phyloP scores from a whole-genome alignment of 139 green algal genomes.

The Tetratostichococcus sp. region DNA sequence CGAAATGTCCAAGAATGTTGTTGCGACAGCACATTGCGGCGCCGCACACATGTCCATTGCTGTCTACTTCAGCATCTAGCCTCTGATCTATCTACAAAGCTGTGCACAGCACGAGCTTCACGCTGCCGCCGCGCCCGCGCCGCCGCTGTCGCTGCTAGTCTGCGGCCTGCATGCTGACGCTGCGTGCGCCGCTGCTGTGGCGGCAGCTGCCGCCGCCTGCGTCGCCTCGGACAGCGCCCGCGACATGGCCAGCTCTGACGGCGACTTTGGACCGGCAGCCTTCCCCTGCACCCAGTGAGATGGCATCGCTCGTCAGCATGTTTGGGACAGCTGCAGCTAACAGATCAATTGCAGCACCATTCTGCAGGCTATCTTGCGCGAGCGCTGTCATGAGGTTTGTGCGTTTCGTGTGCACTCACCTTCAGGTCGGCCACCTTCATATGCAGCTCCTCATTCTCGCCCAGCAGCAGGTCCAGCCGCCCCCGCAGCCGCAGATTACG shows the following conservation, averaged over 20 bases:
- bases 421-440: slow-evolving; percentile 29
- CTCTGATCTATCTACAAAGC: neutral
- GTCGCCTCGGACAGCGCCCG: slow-evolving; percentile 44
- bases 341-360: too few species aligned
- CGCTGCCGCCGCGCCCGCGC: too few species aligned
- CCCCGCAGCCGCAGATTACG: slow-evolving; percentile 5
- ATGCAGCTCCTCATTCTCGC: slow-evolving; percentile 26
- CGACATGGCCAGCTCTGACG: slow-evolving; percentile 44
- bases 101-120: neutral
- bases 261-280: slow-evolving; percentile 14
- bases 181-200: slow-evolving; percentile 37
- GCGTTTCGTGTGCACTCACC: neutral
- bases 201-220: slow-evolving; percentile 39
- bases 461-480: slow-evolving; percentile 18
- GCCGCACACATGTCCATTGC: too few species aligned
- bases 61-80: too few species aligned
- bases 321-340: too few species aligned
- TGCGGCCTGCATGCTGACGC: slow-evolving; percentile 24
- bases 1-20: too few species aligned
- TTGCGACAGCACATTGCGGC: too few species aligned
- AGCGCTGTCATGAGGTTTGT: too few species aligned
- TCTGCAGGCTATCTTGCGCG: too few species aligned
- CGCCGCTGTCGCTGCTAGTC: too few species aligned
- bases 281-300: too few species aligned
- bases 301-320: too few species aligned